A percentile compares a stretch with the other conserved stretches of the same genome.
These are phyloP conservation scores for Nigrospora sphaerica DNA, from an alignment of 2,329 filamentous ascomycete genomes.

Conservation along the genomic window DNA sequence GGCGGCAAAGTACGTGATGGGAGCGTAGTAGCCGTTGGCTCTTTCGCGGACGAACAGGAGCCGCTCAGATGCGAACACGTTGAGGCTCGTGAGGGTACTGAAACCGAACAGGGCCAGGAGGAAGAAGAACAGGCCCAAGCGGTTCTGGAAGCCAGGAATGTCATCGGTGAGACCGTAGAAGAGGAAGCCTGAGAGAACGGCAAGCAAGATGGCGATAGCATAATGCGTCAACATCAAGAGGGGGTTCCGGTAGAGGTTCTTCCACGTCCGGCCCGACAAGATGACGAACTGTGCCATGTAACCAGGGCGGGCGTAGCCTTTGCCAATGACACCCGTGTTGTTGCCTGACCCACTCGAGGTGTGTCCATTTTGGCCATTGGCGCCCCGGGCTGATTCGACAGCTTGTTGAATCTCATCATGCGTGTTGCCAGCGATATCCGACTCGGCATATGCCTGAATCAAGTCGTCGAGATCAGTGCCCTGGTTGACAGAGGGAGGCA, in stretches of 20 bases:
- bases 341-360: constrained; percentile 38
- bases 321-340: constrained; percentile 55
- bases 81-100: constrained; percentile 88
- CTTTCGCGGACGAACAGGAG: constrained; percentile 88
- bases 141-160: constrained; percentile 95
- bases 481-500: constrained; percentile 50
- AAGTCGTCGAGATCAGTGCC: constrained; percentile 78
- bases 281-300: constrained; percentile 80
- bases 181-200: constrained; percentile 87
- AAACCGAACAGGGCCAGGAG: constrained; percentile 93
- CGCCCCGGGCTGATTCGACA: constrained; percentile 54
- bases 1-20: constrained; percentile 86
- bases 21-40: constrained; percentile 94
- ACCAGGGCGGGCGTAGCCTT: constrained; percentile 76
- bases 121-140: constrained; percentile 96
- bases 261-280: constrained; percentile 86
- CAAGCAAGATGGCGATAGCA: constrained; percentile 89
- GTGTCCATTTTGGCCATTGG: constrained; percentile 58
- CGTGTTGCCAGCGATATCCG: constrained; percentile 67
- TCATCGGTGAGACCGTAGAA: constrained; percentile 97
- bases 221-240: constrained; percentile 99
- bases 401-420: constrained; percentile 73
- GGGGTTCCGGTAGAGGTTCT: constrained; percentile 93
- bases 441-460: constrained; percentile 67
- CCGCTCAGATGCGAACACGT: constrained; percentile 85